Evolutionary conservation across 2,329 filamentous ascomycete genomes (phyloP), one percentile per base, ranked within the genome.

Genomic region (Nigrospora oryzae): DNA sequence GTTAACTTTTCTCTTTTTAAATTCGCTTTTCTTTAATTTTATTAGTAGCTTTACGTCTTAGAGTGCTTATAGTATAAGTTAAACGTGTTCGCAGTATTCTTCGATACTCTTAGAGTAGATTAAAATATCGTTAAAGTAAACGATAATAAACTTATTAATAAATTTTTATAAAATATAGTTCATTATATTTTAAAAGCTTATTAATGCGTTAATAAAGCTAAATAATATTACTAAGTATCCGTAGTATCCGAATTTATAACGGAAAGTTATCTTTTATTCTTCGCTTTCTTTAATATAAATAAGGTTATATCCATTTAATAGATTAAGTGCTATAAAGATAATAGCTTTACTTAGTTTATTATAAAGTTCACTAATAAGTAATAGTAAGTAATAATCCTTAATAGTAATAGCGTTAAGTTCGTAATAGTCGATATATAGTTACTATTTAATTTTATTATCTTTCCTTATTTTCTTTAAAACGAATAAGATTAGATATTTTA

Each of bases 201-300:
- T 43, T 15, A 43, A 39, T 17, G 44, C 42, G 17, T 53, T 55
- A 12, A 43, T 55, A 33, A 63, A 39, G 2, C 52, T 48, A 46
- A 64, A 64, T 13, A 47, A 49, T 44, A 62, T 61, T 15, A 63
- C 42, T 28, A 55, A 36, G 41, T 61, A 64, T 39, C 63, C 47
- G 47, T 49, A 65, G 30, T 55, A 40, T 4, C 51, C 46, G 40
- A 53, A 61, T 30, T 40, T 37, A 12, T 30, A 58, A 17, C 46
- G 41, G 49, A 64, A 64, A 14, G 43, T 49, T 8, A 43, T 65
- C 41, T 63, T 64, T 48, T 49, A 63, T 51, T 63, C 41, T 30
- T 64, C 42, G n/a, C 43, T 45, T 52, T 55, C 36, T 17, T 38
- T 44, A 32, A 62, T 53, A 40, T 36, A 42, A 39, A 55, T 51